Evolutionary conservation across 768 basidiomycete genomes (phyloP).

Genomic region (Astraeus odoratus): DNA sequence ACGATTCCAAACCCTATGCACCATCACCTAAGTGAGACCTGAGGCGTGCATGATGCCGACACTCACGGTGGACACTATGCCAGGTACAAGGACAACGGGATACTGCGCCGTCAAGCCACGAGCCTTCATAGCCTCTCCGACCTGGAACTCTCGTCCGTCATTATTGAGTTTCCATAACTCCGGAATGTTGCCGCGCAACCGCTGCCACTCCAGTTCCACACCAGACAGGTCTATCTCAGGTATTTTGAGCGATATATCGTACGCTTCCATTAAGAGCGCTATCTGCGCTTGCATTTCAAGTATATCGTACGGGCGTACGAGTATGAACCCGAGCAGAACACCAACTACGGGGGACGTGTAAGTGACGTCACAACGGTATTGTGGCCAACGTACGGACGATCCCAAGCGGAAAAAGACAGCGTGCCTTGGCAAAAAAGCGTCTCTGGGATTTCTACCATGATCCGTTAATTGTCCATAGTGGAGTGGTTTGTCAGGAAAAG

Average conservation of each 20-base stretch:
- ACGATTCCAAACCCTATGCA: slow-evolving; percentile 90
- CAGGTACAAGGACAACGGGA: slow-evolving; percentile 84
- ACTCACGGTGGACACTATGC: slow-evolving; percentile 80
- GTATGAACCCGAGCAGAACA: slow-evolving; percentile 50
- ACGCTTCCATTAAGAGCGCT: slow-evolving; percentile 58
- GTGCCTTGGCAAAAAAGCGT: slow-evolving; percentile 23
- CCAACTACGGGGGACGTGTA: slow-evolving; percentile 43
- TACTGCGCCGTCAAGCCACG: slow-evolving; percentile 62
- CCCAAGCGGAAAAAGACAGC: slow-evolving; percentile 69
- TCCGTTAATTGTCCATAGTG: not conserved
- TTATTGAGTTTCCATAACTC: slow-evolving; percentile 78
- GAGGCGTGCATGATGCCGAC: not conserved
- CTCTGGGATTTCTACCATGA: slow-evolving; percentile 11
- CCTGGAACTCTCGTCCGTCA: slow-evolving; percentile 75
- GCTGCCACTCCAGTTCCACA: slow-evolving; percentile 66
- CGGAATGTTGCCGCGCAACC: slow-evolving; percentile 60
- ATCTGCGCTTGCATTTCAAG: slow-evolving; percentile 65
- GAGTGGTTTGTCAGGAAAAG: not conserved
- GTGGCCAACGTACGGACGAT: slow-evolving; percentile 42
- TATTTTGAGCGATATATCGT: slow-evolving; percentile 58
- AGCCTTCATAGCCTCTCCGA: slow-evolving; percentile 60
- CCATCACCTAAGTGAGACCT: no score
- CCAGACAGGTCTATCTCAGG: slow-evolving; percentile 62
- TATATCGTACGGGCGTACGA: slow-evolving; percentile 62
- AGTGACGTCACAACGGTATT: slow-evolving; percentile 4